Evolutionary conservation across 2,329 filamentous ascomycete species (phyloP).

Genomic region (Epicoccum sorghinum): DNA sequence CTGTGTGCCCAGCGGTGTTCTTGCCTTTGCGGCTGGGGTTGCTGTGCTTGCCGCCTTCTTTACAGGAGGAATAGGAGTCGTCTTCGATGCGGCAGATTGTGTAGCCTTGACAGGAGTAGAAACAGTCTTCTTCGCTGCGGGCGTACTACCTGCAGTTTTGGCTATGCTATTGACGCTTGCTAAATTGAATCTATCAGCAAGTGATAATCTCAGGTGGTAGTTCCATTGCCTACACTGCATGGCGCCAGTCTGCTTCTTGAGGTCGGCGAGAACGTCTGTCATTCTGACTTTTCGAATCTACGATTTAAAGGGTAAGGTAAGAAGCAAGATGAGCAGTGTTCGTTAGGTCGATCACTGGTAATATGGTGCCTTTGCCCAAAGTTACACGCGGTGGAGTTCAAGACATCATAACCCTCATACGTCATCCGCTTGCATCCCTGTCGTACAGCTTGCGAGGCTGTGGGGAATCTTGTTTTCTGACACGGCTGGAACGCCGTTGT

Average conservation of each 20-base stretch:
- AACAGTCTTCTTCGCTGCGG: conserved; percentile 35
- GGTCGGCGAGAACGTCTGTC: conserved; percentile 42
- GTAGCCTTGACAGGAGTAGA: conserved; percentile 24
- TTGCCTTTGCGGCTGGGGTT: conserved; percentile 20
- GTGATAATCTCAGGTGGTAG: not conserved
- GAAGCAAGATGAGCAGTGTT: not conserved
- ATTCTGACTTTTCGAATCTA: conserved; percentile 20
- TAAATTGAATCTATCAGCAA: conserved; percentile 16
- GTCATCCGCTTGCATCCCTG: conserved; percentile 17
- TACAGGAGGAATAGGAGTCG: conserved; percentile 15
- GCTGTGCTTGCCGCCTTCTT: conserved; percentile 22
- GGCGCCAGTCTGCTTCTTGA: conserved; percentile 51
- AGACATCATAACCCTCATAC: conserved; percentile 15
- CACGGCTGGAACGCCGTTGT: conserved; percentile 10
- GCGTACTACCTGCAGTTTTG: conserved; percentile 34
- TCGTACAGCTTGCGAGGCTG: conserved; percentile 15
- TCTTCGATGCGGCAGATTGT: conserved; percentile 22
- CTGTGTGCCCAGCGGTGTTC: conserved; percentile 29
- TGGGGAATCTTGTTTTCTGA: conserved; percentile 21
- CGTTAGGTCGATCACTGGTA: not conserved
- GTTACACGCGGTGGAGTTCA: conserved; percentile 8
- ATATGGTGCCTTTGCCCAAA: not conserved
- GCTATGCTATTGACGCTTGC: conserved; percentile 38
- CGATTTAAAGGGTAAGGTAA: not conserved
- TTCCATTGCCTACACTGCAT: conserved; percentile 46